Evolutionary conservation across 2,329 filamentous ascomycete genomes (phyloP), one percentile per base, ranked within the genome.

Genomic region (Hortaea werneckii): DNA sequence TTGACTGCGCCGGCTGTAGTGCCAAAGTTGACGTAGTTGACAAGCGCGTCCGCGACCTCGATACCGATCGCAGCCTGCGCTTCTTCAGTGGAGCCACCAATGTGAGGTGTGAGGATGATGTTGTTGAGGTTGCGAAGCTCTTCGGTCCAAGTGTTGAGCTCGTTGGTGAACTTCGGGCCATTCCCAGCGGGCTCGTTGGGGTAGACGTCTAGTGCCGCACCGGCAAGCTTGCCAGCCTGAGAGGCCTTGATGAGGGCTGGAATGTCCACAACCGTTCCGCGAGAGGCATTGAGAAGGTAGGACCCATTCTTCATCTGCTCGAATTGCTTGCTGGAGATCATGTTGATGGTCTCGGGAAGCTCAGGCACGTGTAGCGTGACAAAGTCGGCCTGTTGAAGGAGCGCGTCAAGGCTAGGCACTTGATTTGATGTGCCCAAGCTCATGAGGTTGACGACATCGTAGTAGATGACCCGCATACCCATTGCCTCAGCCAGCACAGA

Each of bases 401-500:
- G 79, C 13, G 76, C 79, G 29, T 90, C 77, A 20, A 98, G 72
- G 1, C 79, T 84, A 5, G 82, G 72, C 35, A 96, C 85, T 65
- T 96, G 92, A 55, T 77, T 81, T 29, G 90, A 81, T 8, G 85
- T 94, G 46, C 92, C 92, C 64, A 98, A 72, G 39, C 85, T 85
- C 92, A 98, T 98, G 56, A 96, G 76, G 56, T 89, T 94, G 52
- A 95, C 70, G 5, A 95, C 82, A 66, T 98, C 92, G 67, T 94
- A 96, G 75, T 95, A 98, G 59, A 96, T 89, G 60, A 98, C 92
- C 11, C 77, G 82, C 90, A 98, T 95, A 42, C 92, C 92, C 88
- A 98, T 95, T 26, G 90, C 82, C 68, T 98, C 92, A 28, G 92
- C 89, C 52, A 98, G 74, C 37, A 98, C 92, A 0, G 89, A 96